Base-by-base conservation (phyloP, 257 asterid genomes). In the Solanum tarapatanum region DNA sequence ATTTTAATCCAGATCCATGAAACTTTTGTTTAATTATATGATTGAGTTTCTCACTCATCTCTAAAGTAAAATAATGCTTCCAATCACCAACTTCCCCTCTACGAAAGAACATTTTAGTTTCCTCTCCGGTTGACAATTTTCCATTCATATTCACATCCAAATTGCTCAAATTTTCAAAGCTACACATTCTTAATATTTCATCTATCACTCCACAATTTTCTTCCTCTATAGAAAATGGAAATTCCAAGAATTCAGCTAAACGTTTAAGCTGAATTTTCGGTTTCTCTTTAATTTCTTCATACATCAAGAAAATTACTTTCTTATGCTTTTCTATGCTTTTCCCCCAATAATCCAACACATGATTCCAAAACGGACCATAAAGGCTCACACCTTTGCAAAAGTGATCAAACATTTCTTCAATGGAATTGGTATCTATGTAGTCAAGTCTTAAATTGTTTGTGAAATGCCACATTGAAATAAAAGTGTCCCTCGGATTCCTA, bases 391-490 rank as follows among this genome's bases (percentile, higher is more conserved):
- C 90, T 14, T 48, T 89, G 4, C 89, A 86, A 7, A 72, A 89
- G 17, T 43, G 64, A n/a, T 89, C 87, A 26, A 89, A 48, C n/a
- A 32, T 68, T n/a, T 83, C 87, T 45, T 83, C 86, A 11, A 73
- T 26, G n/a, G 43, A 70, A 45, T n/a, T 83, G 3, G 5, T 39
- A 45, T 30, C 79, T 26, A 8, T 17, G 30, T 84, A 8, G 5
- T 16, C 41, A 60, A 51, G 43, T 45, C 86, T 64, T 16, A 85
- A 12, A 35, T 74, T 84, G 30, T 88, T 88, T 32, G 39, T 24
- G 41, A 89, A 89, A 17, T 89, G 88, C 91, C 89, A 89, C 16
- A 83, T 3, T 1, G 89, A 89, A 14, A 87, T 69, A 33, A 87
- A 66, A 6, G 76, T 66, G 86, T 89, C 91, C 70, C 69, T 89